These are phyloP conservation scores for Hericium rajendrae DNA, from an alignment of 768 basidiomycete genomes.

Conservation along the genomic window DNA sequence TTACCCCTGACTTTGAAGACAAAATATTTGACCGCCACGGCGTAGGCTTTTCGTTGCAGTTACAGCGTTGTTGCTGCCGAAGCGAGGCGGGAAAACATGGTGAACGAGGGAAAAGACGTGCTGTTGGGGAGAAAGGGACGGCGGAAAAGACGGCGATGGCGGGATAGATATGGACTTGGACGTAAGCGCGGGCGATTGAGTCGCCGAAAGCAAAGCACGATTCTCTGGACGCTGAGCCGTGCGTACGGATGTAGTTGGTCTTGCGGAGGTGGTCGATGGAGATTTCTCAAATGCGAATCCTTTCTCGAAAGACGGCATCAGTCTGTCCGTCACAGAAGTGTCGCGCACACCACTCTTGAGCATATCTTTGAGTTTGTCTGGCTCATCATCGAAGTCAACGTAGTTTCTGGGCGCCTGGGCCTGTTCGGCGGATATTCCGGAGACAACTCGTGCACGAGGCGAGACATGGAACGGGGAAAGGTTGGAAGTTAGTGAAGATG, in stretches of 20 bases:
- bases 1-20: slow-evolving; percentile 61
- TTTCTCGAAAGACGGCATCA: slow-evolving; percentile 24
- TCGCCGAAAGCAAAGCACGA: slow-evolving; percentile 37
- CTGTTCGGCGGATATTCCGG: slow-evolving; percentile 59
- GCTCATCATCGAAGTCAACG: slow-evolving; percentile 77
- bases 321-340: slow-evolving; percentile 23
- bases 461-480: slow-evolving; percentile 41
- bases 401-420: slow-evolving; percentile 72
- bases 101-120: slow-evolving; percentile 16
- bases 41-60: slow-evolving; percentile 38
- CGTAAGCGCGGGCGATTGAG: slow-evolving; percentile 18
- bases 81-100: slow-evolving; percentile 38
- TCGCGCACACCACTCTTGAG: slow-evolving; percentile 43
- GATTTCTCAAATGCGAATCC: slow-evolving; percentile 17
- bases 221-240: slow-evolving; percentile 4
- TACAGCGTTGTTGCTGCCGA: slow-evolving; percentile 31
- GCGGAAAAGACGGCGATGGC: slow-evolving; percentile 1
- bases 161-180: slow-evolving; percentile 1
- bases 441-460: slow-evolving; percentile 55
- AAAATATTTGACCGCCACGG: slow-evolving; percentile 34
- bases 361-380: slow-evolving; percentile 65
- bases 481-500: slow-evolving; percentile 4
- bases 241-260: slow-evolving; percentile 15
- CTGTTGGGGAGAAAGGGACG: slow-evolving; percentile 8
- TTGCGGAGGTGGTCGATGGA: slow-evolving; percentile 1